Evolutionary conservation across 257 asterid genomes (phyloP).

Genomic region (Leonotis leonurus): DNA sequence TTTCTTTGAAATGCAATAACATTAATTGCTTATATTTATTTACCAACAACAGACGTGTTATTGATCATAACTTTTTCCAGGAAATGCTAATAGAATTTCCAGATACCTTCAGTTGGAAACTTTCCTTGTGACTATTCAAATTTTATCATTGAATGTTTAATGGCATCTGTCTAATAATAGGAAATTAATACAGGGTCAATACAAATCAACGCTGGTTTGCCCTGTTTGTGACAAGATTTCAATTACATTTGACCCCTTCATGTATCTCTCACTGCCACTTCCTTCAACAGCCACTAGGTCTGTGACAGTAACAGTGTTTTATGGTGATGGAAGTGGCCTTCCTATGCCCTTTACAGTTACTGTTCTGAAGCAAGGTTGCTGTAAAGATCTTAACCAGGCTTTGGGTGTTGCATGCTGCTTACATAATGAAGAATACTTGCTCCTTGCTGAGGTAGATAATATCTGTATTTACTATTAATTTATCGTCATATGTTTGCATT

Average conservation of each 20-base stretch:
- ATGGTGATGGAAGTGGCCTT: conserved; percentile 85
- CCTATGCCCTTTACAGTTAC: conserved; percentile 92
- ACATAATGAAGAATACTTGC: conserved; percentile 65
- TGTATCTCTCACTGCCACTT: conserved; percentile 93
- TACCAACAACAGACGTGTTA: not conserved
- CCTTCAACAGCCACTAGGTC: conserved; percentile 85
- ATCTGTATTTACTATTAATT: not conserved
- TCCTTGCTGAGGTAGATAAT: conserved; percentile 79
- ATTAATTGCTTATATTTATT: not conserved
- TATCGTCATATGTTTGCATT: not conserved
- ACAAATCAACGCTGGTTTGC: conserved; percentile 91
- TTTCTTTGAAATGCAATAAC: not conserved
- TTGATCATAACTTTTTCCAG: not conserved
- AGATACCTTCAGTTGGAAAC: not conserved
- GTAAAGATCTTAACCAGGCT: conserved; percentile 76
- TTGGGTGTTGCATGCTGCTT: conserved; percentile 62
- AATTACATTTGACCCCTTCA: conserved; percentile 93
- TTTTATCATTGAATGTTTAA: not conserved
- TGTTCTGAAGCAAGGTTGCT: conserved; percentile 67
- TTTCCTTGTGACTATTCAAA: too few relatives aligned
- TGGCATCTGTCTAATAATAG: conserved; percentile 9
- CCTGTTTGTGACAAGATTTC: conserved; percentile 82
- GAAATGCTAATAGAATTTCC: not conserved
- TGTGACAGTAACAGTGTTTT: conserved; percentile 72
- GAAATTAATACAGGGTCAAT: conserved; percentile 70